Evolutionary conservation across 1,284 basidiomycete species (phyloP).

Genomic region (Cerrena zonata): DNA sequence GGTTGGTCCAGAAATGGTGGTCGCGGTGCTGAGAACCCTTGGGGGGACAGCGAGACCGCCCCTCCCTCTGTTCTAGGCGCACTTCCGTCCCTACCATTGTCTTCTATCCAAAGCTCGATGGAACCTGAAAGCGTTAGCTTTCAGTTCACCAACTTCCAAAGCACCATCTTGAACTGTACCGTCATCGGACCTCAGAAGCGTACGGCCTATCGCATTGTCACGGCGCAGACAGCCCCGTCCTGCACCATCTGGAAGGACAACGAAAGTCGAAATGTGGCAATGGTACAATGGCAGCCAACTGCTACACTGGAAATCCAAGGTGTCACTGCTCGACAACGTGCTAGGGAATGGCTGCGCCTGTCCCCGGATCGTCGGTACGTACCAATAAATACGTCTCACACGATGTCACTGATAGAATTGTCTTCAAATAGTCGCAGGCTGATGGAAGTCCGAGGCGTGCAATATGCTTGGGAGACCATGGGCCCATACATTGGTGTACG

Average conservation of each 20-base stretch:
- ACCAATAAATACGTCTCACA: background rate
- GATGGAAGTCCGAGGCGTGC: conserved; percentile 37
- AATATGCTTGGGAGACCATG: conserved; percentile 40
- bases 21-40: conserved; percentile 4
- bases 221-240: conserved; percentile 43
- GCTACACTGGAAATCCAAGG: conserved; percentile 53
- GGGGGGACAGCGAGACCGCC: conserved; percentile 12
- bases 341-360: conserved; percentile 51
- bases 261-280: conserved; percentile 43
- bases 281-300: conserved; percentile 54
- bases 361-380: conserved; percentile 48
- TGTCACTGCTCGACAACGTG: conserved; percentile 40
- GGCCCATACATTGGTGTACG: conserved; percentile 38
- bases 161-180: conserved; percentile 47
- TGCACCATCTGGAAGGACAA: conserved; percentile 51
- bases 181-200: conserved; percentile 42
- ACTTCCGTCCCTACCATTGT: conserved; percentile 44
- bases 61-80: conserved; percentile 54
- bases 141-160: conserved; percentile 46
- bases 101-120: conserved; percentile 20
- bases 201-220: conserved; percentile 30
- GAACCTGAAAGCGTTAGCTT: conserved; percentile 38
- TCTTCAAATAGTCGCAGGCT: conserved; percentile 31
- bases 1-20: conserved; percentile 18
- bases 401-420: background rate